phyloP scores from a whole-genome alignment of 345 rosid species.

The Sonneratia alba region DNA sequence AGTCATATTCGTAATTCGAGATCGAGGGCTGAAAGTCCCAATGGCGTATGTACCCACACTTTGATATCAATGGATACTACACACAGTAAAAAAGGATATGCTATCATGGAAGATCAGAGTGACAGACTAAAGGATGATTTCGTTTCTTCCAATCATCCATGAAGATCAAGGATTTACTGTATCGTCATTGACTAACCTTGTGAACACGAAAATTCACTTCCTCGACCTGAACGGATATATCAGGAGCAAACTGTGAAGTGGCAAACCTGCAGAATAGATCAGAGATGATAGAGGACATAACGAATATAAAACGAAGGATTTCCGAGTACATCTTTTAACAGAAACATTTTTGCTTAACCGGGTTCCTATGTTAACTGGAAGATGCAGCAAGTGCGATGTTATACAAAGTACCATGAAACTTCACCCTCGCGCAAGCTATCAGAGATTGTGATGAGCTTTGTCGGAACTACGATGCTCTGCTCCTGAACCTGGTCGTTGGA shows the following conservation, averaged over 20 bases:
- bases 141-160: not conserved
- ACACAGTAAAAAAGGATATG: not conserved
- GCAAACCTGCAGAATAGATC: constrained; percentile 48
- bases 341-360: not conserved
- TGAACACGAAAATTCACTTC: constrained; percentile 58
- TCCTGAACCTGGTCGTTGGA: constrained; percentile 23
- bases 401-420: constrained; percentile 44
- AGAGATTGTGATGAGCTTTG: constrained; percentile 27
- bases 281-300: not conserved
- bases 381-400: not conserved
- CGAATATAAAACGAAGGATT: not conserved
- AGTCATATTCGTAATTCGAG: constrained; percentile 37
- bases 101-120: not conserved
- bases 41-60: constrained; percentile 66
- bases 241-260: constrained; percentile 52
- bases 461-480: constrained; percentile 43
- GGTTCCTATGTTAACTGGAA: no score
- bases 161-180: not conserved
- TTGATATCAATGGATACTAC: constrained; percentile 79
- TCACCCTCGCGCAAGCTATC: constrained; percentile 40
- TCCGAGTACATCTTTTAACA: not conserved
- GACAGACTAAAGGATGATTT: not conserved
- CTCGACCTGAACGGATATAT: constrained; percentile 54
- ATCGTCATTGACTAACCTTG: constrained; percentile 33
- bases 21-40: constrained; percentile 53